Conservation (phyloP, 116 monocot genomes). For the Trichopus zeylanicus region DNA sequence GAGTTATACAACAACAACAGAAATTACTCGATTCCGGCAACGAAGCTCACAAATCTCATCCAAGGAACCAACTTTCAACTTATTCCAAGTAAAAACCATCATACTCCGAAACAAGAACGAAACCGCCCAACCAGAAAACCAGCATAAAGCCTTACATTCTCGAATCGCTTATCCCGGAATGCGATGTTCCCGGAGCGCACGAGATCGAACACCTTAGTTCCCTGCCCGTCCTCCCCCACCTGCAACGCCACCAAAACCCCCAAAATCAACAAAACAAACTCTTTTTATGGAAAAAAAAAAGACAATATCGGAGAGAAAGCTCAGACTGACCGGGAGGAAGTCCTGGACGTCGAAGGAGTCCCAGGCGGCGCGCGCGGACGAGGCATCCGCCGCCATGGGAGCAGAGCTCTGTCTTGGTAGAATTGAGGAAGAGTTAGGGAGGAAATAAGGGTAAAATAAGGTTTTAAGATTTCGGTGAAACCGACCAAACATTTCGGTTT, state of each 20-base stretch:
- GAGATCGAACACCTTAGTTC: conserved; percentile 32
- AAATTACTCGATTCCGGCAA: not conserved
- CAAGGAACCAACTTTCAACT: not conserved
- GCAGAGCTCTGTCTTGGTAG: too few species aligned
- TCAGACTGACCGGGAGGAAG: conserved; percentile 37
- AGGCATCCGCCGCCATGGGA: too few species aligned
- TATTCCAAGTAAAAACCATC: not conserved
- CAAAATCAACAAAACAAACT: not conserved
- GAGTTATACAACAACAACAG: not conserved
- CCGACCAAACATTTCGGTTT: too few species aligned
- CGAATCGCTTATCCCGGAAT: conserved; percentile 43
- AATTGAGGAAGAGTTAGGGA: too few species aligned
- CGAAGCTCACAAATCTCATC: not conserved
- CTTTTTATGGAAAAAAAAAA: too few species aligned
- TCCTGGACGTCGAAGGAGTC: conserved; percentile 42
- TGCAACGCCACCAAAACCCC: conserved; percentile 11
- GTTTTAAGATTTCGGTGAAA: too few species aligned
- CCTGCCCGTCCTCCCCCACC: conserved; percentile 20
- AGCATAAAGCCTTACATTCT: conserved; percentile 34
- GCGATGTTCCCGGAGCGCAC: conserved; percentile 43
- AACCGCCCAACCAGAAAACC: not conserved
- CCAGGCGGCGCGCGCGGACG: too few species aligned
- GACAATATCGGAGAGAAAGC: too few species aligned
- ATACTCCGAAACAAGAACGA: not conserved
- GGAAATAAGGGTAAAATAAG: too few species aligned